Evolutionary conservation across 164 flowering plant genomes (phyloP), one percentile per base, ranked within the genome.

Genomic region (Nymphaea thermarum): DNA sequence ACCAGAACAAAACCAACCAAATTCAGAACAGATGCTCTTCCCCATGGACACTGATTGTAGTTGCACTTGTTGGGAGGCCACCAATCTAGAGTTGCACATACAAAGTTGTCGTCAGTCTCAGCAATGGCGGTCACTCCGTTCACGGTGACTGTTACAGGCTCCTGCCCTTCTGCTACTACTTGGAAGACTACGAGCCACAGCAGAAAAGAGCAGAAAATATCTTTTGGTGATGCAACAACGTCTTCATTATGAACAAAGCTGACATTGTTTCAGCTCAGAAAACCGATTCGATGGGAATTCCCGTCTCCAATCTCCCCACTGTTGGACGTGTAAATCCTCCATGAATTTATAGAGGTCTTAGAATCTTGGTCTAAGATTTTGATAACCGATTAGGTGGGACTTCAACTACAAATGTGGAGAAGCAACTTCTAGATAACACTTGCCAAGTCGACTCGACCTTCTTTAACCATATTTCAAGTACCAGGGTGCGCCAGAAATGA

Each of bases 51-150:
- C 70, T 77, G 80, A n/a, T 67, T 59, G 42, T 87, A 85, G 66
- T 89, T 72, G 69, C 95, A 89, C 65, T 89, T 85, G 2, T 25
- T 69, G n/a, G 68, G 5, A 2, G 95, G 89, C 95, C 96, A 89
- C 88, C 89, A 87, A 73, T 87, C 92, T 5, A 89, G 12, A 12
- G 96, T 86, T 3, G 85, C 92, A 72, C 92, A 89, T 1, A 89
- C 70, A 59, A 84, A 86, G 66, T 75, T 76, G 43, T 85, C 89
- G 68, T 87, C 92, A 1, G 85, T 89, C 36, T 43, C 63, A 4
- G 83, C 95, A 10, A 84, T 77, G 51, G 76, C 42, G 0, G 80
- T 74, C n/a, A 62, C 79, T 2, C 79, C 75, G 51, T 73, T 16
- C 2, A 88, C 83, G 2, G 70, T 67, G 4, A 86, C 16, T n/a